Evolutionary conservation across 2,329 filamentous ascomycete species (phyloP), one percentile per base, ranked within the genome.

Genomic region (Curvularia sp.): DNA sequence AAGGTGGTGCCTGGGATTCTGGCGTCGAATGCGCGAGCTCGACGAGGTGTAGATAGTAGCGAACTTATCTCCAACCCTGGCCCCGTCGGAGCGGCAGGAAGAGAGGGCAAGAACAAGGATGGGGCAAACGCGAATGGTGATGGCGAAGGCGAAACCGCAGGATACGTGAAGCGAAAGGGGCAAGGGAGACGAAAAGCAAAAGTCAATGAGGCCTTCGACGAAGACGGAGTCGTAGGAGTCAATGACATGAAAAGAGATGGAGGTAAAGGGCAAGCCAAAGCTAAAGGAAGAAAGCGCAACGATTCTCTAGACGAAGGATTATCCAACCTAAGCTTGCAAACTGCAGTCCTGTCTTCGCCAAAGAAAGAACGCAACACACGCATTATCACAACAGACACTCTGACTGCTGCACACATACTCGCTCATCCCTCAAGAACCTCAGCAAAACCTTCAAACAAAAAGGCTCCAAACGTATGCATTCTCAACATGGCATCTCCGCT

Each of bases 401-500:
- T 89, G 4, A 75, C 79, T 2, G 85, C 83, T 0, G 86, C 86
- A 0, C 74, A 76, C 31, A 64, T 70, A 0, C 76, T 82, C 33
- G 58, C 67, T 5, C 63, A 55, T 44, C 65, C 59, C 2, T 38
- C 5, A n/a, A 8, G 35, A 38, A 60, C 59, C 2, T 28, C 30
- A 31, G 12, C 46, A 1, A 59, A 63, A 33, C 20, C 51, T 15
- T 41, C 47, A 4, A 48, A 31, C 3, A 68, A 65, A 22, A 70
- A 74, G 35, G 47, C 71, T 10, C 64, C 68, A 1, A 82, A 82
- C 38, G 79, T 86, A 1, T 84, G 81, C 4, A 78, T 89, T 24
- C 78, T 89, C 3, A 88, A 87, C 71, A 88, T 89, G 86, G 86
- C 86, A 0, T 89, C 86, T 0, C 85, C 86, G 0, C 79, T 87